These are phyloP conservation scores for Pythium aristosporum DNA, from an alignment of 352 stramenopile genomes.

Conservation along the genomic window DNA sequence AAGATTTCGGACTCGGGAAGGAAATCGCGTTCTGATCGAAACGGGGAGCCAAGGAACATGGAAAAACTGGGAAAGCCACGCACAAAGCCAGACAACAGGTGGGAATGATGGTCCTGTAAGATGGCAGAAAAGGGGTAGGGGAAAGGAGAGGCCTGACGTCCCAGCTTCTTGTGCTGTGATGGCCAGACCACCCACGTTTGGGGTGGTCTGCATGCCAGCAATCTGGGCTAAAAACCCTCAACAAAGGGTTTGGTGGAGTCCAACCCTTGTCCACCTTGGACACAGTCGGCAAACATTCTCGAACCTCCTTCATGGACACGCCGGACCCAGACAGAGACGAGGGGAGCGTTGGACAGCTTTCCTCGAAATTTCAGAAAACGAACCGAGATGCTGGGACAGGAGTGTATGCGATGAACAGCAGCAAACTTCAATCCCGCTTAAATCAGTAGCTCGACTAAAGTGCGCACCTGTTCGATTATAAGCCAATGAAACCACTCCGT, in stretches of 20 bases:
- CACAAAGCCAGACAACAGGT: conserved; percentile 6
- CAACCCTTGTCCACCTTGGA: not conserved
- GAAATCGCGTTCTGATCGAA: conserved; percentile 5
- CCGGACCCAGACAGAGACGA: not conserved
- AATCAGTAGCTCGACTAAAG: conserved; percentile 11
- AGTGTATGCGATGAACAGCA: conserved; percentile 12
- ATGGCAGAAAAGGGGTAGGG: conserved; percentile 3
- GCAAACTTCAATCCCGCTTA: not conserved
- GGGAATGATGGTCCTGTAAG: conserved; percentile 16
- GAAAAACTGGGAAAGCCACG: conserved; percentile 10
- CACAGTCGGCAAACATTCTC: not conserved
- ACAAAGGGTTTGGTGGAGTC: not conserved
- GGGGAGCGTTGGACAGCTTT: not conserved
- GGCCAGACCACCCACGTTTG: not conserved
- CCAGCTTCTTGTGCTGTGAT: not conserved
- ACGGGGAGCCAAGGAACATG: conserved; percentile 2
- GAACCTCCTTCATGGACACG: conserved; percentile 5
- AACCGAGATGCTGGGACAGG: not conserved
- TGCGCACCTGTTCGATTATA: not conserved
- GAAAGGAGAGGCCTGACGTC: not conserved
- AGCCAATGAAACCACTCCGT: not conserved
- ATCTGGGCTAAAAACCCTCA: too few species aligned
- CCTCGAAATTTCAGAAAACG: not conserved
- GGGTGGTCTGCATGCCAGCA: too few species aligned
- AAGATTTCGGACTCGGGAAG: not conserved